Evolutionary conservation across 2,329 filamentous ascomycete species (phyloP).

Genomic region (Trichophyton schoenleinii): DNA sequence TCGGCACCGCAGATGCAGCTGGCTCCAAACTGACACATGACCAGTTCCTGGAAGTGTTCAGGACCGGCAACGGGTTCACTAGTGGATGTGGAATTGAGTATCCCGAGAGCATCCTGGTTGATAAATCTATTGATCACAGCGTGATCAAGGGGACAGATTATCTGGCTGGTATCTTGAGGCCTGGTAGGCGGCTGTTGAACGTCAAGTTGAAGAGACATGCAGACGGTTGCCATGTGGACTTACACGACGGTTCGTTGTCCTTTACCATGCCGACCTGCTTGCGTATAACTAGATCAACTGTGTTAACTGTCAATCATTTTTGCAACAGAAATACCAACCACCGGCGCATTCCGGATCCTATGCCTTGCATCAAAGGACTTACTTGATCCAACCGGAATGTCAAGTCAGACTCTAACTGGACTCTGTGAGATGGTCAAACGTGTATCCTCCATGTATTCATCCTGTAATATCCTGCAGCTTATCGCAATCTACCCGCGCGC

Average conservation of each 20-base stretch:
- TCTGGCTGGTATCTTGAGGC: constrained; percentile 23
- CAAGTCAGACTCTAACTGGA: constrained; percentile 6
- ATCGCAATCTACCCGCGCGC: constrained; percentile 25
- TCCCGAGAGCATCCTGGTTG: constrained; percentile 20
- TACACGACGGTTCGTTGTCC: constrained; percentile 23
- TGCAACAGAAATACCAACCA: constrained; percentile 25
- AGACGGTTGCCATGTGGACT: constrained; percentile 24
- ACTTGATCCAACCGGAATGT: constrained; percentile 19
- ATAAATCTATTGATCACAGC: constrained; percentile 12
- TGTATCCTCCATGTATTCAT: background rate
- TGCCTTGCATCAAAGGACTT: constrained; percentile 25
- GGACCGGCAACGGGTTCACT: constrained; percentile 28
- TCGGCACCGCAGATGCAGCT: constrained; percentile 18
- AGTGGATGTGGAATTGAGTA: constrained; percentile 31
- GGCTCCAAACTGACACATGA: constrained; percentile 21
- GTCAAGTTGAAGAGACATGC: constrained; percentile 25
- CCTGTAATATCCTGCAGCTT: constrained; percentile 20
- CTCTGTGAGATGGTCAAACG: background rate
- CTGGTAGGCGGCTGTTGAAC: constrained; percentile 25
- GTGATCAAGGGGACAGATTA: constrained; percentile 22
- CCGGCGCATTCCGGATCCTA: constrained; percentile 27
- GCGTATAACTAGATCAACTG: background rate
- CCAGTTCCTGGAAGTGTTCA: constrained; percentile 27
- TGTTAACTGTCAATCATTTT: background rate
- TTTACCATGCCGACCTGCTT: background rate